A percentile compares a stretch with the other conserved stretches of the same genome.
These are phyloP conservation scores for Circinella umbellata DNA, from an alignment of 371 early-diverging fungal species.

Conservation along the genomic window DNA sequence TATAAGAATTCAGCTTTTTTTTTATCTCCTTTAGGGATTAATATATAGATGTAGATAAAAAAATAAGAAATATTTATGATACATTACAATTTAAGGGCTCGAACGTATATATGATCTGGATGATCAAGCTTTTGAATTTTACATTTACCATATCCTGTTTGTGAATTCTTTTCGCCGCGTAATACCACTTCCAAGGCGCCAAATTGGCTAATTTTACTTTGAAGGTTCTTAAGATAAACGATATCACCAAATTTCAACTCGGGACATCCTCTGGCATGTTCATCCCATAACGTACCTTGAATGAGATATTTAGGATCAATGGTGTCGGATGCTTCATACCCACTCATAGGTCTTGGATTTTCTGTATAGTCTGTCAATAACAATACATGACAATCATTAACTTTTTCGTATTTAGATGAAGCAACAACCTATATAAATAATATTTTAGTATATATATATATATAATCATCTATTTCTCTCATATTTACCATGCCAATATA, in stretches of 20 bases:
- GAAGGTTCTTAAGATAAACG: slow-evolving; percentile 14
- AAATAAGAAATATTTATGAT: neutral
- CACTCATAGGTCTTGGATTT: slow-evolving; percentile 16
- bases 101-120: neutral
- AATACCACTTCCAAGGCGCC: slow-evolving; percentile 13
- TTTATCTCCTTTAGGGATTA: slow-evolving; percentile 1
- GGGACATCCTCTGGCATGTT: slow-evolving; percentile 18
- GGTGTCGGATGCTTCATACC: neutral
- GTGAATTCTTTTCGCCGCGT: slow-evolving; percentile 10
- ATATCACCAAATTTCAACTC: slow-evolving; percentile 19
- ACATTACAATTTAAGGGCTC: neutral
- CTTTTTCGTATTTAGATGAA: neutral
- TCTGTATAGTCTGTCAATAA: slow-evolving; percentile 35
- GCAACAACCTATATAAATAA: slow-evolving; percentile 1
- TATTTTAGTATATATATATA: slow-evolving; percentile 3
- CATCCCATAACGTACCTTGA: slow-evolving; percentile 32
- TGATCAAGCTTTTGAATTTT: slow-evolving; percentile 16
- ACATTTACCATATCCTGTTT: neutral
- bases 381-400: slow-evolving; percentile 3
- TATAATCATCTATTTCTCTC: neutral
- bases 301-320: slow-evolving; percentile 17
- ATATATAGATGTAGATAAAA: neutral
- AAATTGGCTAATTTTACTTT: slow-evolving; percentile 6
- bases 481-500: slow-evolving; percentile 2
- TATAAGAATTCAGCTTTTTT: neutral